Evolutionary conservation across 495 filamentous ascomycete genomes (phyloP).

Genomic region (Hyaloscypha finlandica): DNA sequence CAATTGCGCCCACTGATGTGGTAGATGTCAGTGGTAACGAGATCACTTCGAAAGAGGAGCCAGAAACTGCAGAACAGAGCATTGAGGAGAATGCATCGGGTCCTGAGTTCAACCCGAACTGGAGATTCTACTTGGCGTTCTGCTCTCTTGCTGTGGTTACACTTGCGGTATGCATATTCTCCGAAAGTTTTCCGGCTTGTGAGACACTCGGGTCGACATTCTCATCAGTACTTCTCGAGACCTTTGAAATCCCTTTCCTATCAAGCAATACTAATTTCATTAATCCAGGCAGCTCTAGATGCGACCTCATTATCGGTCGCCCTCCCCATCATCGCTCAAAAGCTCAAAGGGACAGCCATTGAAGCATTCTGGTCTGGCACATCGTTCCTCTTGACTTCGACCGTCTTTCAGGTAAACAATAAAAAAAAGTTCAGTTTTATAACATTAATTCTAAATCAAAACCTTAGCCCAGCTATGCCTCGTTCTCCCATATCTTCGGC

Average conservation of each 20-base stretch:
- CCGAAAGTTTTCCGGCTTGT: not conserved
- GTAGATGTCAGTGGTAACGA: not conserved
- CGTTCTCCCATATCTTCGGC: conserved; percentile 54
- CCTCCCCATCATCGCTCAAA: conserved; percentile 20
- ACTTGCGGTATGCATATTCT: conserved; percentile 47
- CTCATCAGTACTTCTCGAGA: not conserved
- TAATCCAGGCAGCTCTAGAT: conserved; percentile 52
- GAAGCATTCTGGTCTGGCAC: conserved; percentile 62
- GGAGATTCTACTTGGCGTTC: conserved; percentile 44
- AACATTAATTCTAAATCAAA: no score
- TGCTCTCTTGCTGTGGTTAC: conserved; percentile 61
- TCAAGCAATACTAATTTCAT: not conserved
- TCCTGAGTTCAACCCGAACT: conserved; percentile 11
- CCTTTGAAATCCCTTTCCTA: not conserved
- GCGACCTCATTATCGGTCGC: conserved; percentile 65
- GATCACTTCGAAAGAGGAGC: not conserved
- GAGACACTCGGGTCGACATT: not conserved
- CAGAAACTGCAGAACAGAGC: not conserved
- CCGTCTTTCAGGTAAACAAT: conserved; percentile 45
- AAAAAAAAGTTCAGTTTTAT: no score
- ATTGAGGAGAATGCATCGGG: not conserved
- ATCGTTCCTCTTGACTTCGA: conserved; percentile 51
- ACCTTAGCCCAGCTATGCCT: conserved; percentile 40
- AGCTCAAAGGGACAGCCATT: conserved; percentile 52
- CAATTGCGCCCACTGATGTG: not conserved